Conservation (phyloP, 2,329 filamentous ascomycete genomes). For the Microcyclospora tardicrescens region DNA sequence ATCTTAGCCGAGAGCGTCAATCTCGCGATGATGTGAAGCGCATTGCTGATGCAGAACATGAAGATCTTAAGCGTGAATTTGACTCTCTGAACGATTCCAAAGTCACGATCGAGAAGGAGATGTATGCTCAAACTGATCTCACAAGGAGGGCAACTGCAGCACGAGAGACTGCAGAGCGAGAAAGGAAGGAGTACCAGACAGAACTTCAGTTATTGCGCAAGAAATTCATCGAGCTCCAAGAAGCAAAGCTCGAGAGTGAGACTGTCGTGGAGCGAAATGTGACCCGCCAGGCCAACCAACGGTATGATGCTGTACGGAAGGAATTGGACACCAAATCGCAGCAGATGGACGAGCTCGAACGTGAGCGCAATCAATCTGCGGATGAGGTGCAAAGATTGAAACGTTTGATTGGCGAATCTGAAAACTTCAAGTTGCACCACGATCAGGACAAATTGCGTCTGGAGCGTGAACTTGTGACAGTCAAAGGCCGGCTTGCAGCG, state of each 20-base stretch:
- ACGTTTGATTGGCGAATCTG: slow-evolving; percentile 75
- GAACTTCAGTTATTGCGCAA: slow-evolving; percentile 74
- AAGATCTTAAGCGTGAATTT: slow-evolving; percentile 71
- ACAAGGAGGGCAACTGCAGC: slow-evolving; percentile 76
- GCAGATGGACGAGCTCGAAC: slow-evolving; percentile 65
- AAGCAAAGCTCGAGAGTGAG: slow-evolving; percentile 72
- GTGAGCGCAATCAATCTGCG: slow-evolving; percentile 63
- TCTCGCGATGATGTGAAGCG: slow-evolving; percentile 88
- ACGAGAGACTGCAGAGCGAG: slow-evolving; percentile 64
- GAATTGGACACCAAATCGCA: slow-evolving; percentile 71
- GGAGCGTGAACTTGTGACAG: slow-evolving; percentile 78
- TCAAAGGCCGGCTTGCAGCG: slow-evolving; percentile 77
- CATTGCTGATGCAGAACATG: slow-evolving; percentile 77
- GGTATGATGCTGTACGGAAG: slow-evolving; percentile 60
- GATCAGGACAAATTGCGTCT: slow-evolving; percentile 90
- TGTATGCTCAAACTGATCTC: slow-evolving; percentile 89
- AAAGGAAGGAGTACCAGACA: slow-evolving; percentile 76
- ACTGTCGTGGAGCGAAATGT: slow-evolving; percentile 66
- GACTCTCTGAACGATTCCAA: slow-evolving; percentile 83
- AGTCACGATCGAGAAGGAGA: slow-evolving; percentile 93
- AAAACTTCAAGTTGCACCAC: slow-evolving; percentile 76
- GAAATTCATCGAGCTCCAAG: slow-evolving; percentile 74
- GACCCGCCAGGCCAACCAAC: slow-evolving; percentile 64
- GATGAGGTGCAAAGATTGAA: slow-evolving; percentile 74
- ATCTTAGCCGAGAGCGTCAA: slow-evolving; percentile 81